Evolutionary conservation across 2,329 filamentous ascomycete genomes (phyloP).

Genomic region (Alternaria viburni): DNA sequence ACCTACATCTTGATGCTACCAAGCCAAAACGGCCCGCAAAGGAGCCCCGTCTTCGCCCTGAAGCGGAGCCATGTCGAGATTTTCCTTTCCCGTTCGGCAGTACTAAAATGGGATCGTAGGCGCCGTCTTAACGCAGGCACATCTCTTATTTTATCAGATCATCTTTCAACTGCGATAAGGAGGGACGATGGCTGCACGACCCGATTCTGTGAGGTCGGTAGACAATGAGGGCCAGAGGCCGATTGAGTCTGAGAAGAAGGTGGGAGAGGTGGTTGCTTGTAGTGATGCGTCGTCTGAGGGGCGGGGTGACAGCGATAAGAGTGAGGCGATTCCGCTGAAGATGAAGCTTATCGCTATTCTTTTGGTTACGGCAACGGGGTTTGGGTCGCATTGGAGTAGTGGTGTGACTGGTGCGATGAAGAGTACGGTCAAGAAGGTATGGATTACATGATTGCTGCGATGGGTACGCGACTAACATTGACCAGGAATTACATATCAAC

Average conservation of each 20-base stretch:
- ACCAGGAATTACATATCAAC: constrained; percentile 60
- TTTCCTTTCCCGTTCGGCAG: neutral
- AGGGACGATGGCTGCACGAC: neutral
- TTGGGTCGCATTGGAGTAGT: constrained; percentile 66
- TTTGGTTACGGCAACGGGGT: constrained; percentile 62
- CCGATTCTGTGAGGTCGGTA: neutral
- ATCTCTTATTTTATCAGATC: constrained; percentile 4
- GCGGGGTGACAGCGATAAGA: neutral
- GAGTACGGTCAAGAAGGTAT: constrained; percentile 63
- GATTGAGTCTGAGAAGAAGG: neutral
- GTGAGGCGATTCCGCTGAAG: constrained; percentile 20
- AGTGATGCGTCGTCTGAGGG: constrained; percentile 9
- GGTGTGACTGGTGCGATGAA: constrained; percentile 68
- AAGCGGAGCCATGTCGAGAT: neutral
- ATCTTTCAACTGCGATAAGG: neutral
- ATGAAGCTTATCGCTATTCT: constrained; percentile 55
- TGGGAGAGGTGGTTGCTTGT: neutral
- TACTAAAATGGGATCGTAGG: neutral
- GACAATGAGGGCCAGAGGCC: neutral
- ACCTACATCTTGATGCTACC: neutral
- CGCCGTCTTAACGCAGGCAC: neutral
- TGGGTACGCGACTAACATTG: neutral
- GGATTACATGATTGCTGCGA: too few species aligned
- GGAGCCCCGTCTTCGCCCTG: neutral
- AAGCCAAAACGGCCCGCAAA: neutral